Conservation (phyloP, 192 early-diverging fungal genomes). For the Endogone sp. region DNA sequence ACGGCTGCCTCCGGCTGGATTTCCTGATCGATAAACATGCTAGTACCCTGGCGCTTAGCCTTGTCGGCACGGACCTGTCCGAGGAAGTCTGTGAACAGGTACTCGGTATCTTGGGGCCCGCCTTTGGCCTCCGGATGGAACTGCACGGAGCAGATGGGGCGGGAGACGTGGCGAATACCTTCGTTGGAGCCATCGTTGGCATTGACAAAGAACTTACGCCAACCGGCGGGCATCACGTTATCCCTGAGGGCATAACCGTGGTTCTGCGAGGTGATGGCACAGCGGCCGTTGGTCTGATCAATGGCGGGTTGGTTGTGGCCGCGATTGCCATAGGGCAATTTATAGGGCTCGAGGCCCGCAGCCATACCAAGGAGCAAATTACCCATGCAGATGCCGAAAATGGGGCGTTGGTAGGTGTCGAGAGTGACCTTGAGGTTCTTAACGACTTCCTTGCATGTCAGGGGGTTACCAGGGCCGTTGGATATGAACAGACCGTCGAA, state of each 20-base stretch:
- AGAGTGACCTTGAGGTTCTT: constrained; percentile 62
- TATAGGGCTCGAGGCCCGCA: constrained; percentile 81
- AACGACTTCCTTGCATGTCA: constrained; percentile 61
- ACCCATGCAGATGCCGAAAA: constrained; percentile 99
- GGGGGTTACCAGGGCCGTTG: constrained; percentile 89
- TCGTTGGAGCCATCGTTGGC: constrained; percentile 97
- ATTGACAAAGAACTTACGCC: constrained; percentile 88
- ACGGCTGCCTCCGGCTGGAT: neutral
- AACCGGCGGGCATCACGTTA: constrained; percentile 61
- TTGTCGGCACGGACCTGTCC: constrained; percentile 61
- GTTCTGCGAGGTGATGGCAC: constrained; percentile 95
- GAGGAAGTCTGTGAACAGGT: constrained; percentile 83
- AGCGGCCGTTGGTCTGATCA: constrained; percentile 69
- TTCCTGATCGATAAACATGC: neutral
- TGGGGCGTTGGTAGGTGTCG: constrained; percentile 66
- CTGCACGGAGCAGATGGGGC: constrained; percentile 83
- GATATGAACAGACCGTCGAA: constrained; percentile 91
- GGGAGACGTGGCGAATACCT: constrained; percentile 72
- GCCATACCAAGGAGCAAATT: constrained; percentile 90
- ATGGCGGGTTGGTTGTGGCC: constrained; percentile 95
- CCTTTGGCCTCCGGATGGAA: constrained; percentile 97
- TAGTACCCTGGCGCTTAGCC: constrained; percentile 16
- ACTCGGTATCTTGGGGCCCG: constrained; percentile 89
- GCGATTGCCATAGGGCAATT: constrained; percentile 92
- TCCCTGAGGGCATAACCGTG: constrained; percentile 87